Conservation (phyloP, 148 eudicot genomes). For the Rhododendron ferrugineum region DNA sequence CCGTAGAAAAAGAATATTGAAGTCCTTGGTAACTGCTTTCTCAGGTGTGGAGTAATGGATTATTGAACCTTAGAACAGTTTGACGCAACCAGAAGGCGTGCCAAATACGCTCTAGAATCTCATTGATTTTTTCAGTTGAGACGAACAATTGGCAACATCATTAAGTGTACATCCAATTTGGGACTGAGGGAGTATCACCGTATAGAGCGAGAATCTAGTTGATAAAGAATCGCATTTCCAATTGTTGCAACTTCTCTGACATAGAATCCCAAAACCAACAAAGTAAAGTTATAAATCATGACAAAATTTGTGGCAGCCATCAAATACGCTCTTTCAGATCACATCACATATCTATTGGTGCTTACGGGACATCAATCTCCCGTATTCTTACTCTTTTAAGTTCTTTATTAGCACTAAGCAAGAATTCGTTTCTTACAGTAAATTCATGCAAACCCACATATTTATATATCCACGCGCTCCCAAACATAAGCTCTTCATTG, state of each 20-base stretch:
- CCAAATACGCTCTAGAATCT: not conserved
- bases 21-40: not conserved
- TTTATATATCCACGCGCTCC: not conserved
- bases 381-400: not conserved
- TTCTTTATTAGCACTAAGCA: not conserved
- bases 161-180: not conserved
- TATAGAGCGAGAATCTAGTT: not conserved
- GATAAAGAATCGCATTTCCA: not conserved
- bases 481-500: not conserved
- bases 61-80: not conserved
- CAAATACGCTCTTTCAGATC: not conserved
- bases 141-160: not conserved
- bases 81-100: not conserved
- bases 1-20: not conserved
- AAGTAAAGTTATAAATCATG: not conserved
- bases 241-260: not conserved
- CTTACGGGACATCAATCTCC: not conserved
- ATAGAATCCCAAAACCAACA: not conserved
- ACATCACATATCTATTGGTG: not conserved
- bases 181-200: not conserved
- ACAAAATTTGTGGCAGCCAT: not conserved
- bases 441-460: not conserved
- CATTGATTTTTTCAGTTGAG: not conserved
- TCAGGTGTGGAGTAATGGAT: not conserved
- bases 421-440: not conserved